Base-by-base conservation (phyloP, 345 rosid species). In the Excoecaria cochinchinensis region DNA sequence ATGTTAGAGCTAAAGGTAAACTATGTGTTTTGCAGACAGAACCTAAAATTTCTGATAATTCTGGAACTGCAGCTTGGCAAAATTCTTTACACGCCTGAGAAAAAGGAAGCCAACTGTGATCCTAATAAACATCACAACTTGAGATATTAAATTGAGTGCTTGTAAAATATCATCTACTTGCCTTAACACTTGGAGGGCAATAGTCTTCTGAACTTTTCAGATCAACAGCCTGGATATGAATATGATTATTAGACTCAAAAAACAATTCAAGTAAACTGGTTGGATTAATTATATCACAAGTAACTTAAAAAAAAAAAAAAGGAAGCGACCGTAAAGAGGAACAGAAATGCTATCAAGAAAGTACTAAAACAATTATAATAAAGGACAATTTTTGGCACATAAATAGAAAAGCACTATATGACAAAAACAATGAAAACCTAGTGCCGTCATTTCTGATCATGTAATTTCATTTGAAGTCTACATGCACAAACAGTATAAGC, bases 1-100 rank as follows among this genome's bases (percentile, higher is more conserved):
- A 94, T 4, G 91, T 89, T 73, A 91, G 86, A 79, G 97, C 98
- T 82, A 94, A 75, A 71, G 97, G 97, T 63, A 94, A 68, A 53
- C 81, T 78, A 83, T 91, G 78, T 48, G 58, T 81, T 77, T 60
- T 86, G 91, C 92, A 92, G 60, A 89, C 87, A 63, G 90, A 83
- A 67, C 73, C 81, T 80, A 91, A 81, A 79, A 88, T 82, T 70
- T 87, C 85, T 38, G 78, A 70, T 76, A 92, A 77, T 79, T 86
- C 90, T 42, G 86, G 90, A 68, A 88, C 82, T 31, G 90, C 90
- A 57, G 83, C 87, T 31, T 77, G 74, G 83, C 83, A 81, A 67
- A 82, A 83, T 71, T 86, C 85, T 75, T 78, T 76, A 85, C 71
- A 78, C 63, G 77, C 92, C 98, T 92, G 89, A 56, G 74, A 73